Base-by-base conservation (phyloP, 1,284 basidiomycete genomes). In the Cyathus olla region DNA sequence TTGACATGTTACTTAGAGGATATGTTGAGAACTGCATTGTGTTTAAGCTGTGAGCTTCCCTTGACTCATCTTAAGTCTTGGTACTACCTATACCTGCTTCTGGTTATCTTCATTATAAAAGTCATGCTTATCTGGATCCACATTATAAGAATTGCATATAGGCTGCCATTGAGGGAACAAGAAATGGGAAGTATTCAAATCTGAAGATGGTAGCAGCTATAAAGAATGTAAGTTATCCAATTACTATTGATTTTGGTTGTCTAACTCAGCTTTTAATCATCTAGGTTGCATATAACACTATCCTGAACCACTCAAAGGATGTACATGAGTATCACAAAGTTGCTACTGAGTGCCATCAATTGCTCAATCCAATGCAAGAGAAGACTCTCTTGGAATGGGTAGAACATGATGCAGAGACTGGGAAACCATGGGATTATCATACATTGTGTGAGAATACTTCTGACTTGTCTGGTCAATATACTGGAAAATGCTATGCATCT, bases 371-470 rank as follows among this genome's bases (percentile, higher is more conserved):
- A 6, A 35, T 13, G 6, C 39, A 42, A 24, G 27, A 57, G 21
- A 8, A 17, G 11, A 48, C 37, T 39, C 21, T 39, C 26, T 17
- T 27, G 24, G 21, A 37, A 29, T 39, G 31, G 13, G 47, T 28
- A 3, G 28, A 63, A 17, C 39, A 31, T 31, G 55, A 56, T 5
- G 27, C 29, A 4, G 5, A 52, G 5, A 19, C 55, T 21, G 58
- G 58, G 4, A 48, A 55, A 28, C 42, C 51, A 29, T 66, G 56
- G 64, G 26, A 52, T 40, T 13, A 40, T 22, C 17, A 37, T 58
- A 47, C 31, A 24, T 17, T 22, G 21, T 29, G 24, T 11, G 19
- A 13, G 4, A 8, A 42, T 42, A 17, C 19, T 17, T 5, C 39
- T 42, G 39, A 42, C 5, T 17, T 42, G 5, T 4, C 15, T 42